Percentiles rank a stretch among this genome's conserved stretches.
phyloP scores from a whole-genome alignment of 768 basidiomycete genomes.

The Suillus clintonianus region DNA sequence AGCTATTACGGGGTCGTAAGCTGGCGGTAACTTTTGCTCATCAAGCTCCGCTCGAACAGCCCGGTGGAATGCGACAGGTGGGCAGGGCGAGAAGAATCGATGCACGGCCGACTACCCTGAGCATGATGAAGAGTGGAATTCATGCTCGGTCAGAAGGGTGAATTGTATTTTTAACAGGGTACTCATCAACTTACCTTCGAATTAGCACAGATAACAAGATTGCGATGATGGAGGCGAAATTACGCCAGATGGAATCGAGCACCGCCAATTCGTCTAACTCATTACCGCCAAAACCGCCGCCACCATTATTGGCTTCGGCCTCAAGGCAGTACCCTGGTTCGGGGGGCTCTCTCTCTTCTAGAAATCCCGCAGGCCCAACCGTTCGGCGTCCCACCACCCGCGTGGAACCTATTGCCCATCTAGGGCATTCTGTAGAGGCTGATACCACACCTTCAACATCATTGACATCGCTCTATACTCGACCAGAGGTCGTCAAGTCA shows the following conservation, averaged over 20 bases:
- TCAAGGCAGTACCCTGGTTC: background rate
- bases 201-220: slow-evolving; percentile 85
- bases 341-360: background rate
- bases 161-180: background rate
- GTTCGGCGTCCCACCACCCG: background rate
- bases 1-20: slow-evolving; percentile 83
- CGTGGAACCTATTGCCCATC: background rate
- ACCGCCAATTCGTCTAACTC: slow-evolving; percentile 12
- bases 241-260: slow-evolving; percentile 68
- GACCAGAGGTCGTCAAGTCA: background rate
- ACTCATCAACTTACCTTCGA: slow-evolving; percentile 12
- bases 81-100: slow-evolving; percentile 51
- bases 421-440: background rate
- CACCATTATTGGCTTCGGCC: background rate
- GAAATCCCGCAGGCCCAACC: background rate
- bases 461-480: background rate
- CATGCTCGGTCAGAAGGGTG: slow-evolving; percentile 49
- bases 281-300: slow-evolving; percentile 23
- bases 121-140: slow-evolving; percentile 77
- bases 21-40: slow-evolving; percentile 91
- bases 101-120: slow-evolving; percentile 79
- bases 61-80: slow-evolving; percentile 29
- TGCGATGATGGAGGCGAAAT: slow-evolving; percentile 93
- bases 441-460: background rate
- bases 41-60: slow-evolving; percentile 59